Percentiles rank a stretch among this genome's conserved stretches.
Evolutionary conservation across 345 rosid species (phyloP).

Genomic region (Angophora floribunda): DNA sequence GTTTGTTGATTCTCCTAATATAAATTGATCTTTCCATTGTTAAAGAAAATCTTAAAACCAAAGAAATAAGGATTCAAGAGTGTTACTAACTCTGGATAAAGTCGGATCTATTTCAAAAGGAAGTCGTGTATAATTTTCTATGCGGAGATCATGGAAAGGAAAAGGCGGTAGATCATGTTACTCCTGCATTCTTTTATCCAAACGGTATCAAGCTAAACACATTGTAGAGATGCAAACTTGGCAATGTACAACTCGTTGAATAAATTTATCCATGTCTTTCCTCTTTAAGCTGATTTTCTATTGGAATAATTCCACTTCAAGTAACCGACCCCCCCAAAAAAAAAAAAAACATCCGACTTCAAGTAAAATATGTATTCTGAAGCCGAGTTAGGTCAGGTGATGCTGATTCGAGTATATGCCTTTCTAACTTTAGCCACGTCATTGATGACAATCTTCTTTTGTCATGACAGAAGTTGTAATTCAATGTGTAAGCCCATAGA

Average conservation of each 20-base stretch:
- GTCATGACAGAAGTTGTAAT: too few relatives aligned
- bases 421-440: too few relatives aligned
- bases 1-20: neutral
- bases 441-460: too few relatives aligned
- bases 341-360: too few relatives aligned
- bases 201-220: too few relatives aligned
- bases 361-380: neutral
- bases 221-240: neutral
- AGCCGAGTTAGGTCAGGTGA: neutral
- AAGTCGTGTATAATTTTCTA: neutral
- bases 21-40: neutral
- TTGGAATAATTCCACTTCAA: neutral
- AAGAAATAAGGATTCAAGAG: neutral
- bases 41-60: neutral
- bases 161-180: neutral
- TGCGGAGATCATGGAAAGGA: neutral
- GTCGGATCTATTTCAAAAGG: neutral
- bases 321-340: neutral
- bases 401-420: neutral
- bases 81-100: neutral
- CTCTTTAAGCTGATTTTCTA: neutral
- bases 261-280: too few relatives aligned
- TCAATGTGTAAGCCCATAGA: too few relatives aligned
- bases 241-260: neutral
- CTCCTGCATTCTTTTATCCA: neutral